Evolutionary conservation across 1,284 basidiomycete genomes (phyloP).

Genomic region (Dichomitus squalens): DNA sequence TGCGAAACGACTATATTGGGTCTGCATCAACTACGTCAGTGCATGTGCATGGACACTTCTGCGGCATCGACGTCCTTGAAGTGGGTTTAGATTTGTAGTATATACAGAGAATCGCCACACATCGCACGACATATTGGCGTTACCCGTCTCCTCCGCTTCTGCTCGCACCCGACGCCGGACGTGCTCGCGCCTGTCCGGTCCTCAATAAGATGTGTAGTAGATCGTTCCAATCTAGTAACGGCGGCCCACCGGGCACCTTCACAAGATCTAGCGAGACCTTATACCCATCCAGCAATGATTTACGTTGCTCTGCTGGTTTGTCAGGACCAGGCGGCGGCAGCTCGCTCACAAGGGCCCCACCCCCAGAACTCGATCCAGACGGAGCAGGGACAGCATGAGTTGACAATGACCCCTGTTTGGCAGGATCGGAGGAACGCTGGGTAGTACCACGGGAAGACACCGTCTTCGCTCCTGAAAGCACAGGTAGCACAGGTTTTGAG

Average conservation of each 20-base stretch:
- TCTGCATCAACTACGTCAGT: too few species aligned
- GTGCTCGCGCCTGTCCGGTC: conserved; percentile 18
- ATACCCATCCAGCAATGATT: conserved; percentile 3
- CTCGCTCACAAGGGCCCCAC: background rate
- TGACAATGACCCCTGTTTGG: background rate
- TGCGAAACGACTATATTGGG: too few species aligned
- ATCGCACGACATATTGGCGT: too few species aligned
- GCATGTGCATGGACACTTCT: too few species aligned
- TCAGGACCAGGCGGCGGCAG: background rate
- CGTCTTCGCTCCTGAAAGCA: background rate
- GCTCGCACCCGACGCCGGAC: too few species aligned
- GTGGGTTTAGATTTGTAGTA: too few species aligned
- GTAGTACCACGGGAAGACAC: background rate
- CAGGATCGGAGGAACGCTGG: background rate
- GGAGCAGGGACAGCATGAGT: background rate
- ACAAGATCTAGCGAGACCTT: conserved; percentile 9
- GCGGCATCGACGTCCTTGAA: too few species aligned
- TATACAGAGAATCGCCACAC: too few species aligned
- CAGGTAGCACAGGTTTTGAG: background rate
- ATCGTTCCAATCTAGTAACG: conserved; percentile 22
- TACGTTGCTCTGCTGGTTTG: background rate
- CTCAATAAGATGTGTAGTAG: conserved; percentile 18
- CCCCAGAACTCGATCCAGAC: background rate
- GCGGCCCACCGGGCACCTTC: conserved; percentile 19
- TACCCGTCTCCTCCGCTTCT: too few species aligned